A percentile compares a stretch with the other conserved stretches of the same genome.
Conservation (phyloP, 2,329 filamentous ascomycete species). For the Talaromyces islandicus region DNA sequence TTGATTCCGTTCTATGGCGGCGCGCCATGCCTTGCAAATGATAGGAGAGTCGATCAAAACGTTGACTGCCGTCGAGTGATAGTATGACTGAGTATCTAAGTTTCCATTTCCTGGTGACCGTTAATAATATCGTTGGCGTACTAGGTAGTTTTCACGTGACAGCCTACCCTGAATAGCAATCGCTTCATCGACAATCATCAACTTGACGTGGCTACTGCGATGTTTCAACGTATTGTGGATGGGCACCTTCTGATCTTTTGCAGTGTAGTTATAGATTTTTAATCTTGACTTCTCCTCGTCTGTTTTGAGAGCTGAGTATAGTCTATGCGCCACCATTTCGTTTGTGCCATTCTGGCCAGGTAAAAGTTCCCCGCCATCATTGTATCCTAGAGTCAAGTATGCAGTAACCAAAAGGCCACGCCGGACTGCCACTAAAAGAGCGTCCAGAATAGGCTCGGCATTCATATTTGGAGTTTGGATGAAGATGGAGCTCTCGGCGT, state of each 20-base stretch:
- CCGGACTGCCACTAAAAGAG: constrained; percentile 58
- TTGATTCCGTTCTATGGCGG: constrained; percentile 58
- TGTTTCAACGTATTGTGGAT: constrained; percentile 61
- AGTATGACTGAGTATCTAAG: constrained; percentile 76
- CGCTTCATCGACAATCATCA: constrained; percentile 65
- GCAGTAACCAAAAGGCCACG: constrained; percentile 63
- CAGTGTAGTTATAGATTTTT: constrained; percentile 65
- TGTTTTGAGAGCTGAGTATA: constrained; percentile 54
- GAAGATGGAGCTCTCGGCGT: constrained; percentile 61
- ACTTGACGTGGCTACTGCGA: constrained; percentile 69
- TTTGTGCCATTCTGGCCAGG: constrained; percentile 72
- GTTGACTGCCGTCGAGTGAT: constrained; percentile 71
- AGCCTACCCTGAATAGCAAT: constrained; percentile 58
- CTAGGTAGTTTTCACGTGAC: not conserved
- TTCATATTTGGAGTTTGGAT: constrained; percentile 76
- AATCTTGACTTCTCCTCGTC: constrained; percentile 45
- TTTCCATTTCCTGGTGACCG: constrained; percentile 56
- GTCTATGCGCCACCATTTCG: constrained; percentile 59
- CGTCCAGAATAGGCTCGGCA: constrained; percentile 59
- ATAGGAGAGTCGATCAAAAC: constrained; percentile 62
- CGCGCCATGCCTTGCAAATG: constrained; percentile 59
- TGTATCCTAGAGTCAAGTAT: constrained; percentile 73
- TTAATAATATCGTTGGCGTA: not conserved
- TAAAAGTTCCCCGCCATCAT: constrained; percentile 69
- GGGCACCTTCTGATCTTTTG: constrained; percentile 63